Percentiles rank a stretch among this genome's conserved stretches.
phyloP scores from a whole-genome alignment of 1,139 yeast genomes.

The Magnusiomyces ingens region DNA sequence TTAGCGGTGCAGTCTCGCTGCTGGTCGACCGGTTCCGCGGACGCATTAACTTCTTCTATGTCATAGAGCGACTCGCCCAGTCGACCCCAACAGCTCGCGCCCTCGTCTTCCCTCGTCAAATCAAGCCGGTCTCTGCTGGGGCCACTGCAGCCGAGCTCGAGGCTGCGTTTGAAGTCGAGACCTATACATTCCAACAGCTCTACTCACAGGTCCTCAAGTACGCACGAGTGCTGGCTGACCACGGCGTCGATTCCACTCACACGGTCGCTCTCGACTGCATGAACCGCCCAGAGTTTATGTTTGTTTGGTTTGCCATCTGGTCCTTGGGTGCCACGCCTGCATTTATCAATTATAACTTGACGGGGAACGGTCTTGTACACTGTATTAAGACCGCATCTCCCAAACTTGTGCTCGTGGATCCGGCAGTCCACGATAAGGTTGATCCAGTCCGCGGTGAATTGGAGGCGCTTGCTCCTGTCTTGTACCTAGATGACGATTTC shows the following conservation, averaged over 20 bases:
- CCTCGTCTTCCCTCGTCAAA: conserved; percentile 57
- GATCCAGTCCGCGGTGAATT: conserved; percentile 48
- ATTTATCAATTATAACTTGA: conserved; percentile 73
- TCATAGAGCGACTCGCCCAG: conserved; percentile 47
- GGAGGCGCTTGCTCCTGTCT: conserved; percentile 34
- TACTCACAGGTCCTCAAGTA: conserved; percentile 59
- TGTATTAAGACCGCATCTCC: conserved; percentile 69
- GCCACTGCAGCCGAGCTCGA: conserved; percentile 31
- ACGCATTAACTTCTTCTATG: conserved; percentile 60
- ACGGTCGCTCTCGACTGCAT: conserved; percentile 73
- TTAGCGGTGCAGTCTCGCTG: conserved; percentile 21
- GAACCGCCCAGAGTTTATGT: conserved; percentile 74
- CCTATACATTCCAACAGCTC: conserved; percentile 60
- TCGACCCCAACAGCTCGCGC: conserved; percentile 50
- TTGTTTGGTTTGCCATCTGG: conserved; percentile 85
- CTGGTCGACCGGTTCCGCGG: conserved; percentile 34
- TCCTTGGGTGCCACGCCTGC: conserved; percentile 88
- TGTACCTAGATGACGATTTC: conserved; percentile 47
- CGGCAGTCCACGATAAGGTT: conserved; percentile 36
- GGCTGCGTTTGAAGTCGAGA: conserved; percentile 52
- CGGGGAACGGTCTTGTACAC: conserved; percentile 70
- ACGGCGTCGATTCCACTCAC: conserved; percentile 59
- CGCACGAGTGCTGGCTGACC: conserved; percentile 55
- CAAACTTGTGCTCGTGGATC: conserved; percentile 64
- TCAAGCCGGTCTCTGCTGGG: conserved; percentile 16